Base-by-base conservation (phyloP, 2,329 filamentous ascomycete genomes). In the Fusarium verrucosum region DNA sequence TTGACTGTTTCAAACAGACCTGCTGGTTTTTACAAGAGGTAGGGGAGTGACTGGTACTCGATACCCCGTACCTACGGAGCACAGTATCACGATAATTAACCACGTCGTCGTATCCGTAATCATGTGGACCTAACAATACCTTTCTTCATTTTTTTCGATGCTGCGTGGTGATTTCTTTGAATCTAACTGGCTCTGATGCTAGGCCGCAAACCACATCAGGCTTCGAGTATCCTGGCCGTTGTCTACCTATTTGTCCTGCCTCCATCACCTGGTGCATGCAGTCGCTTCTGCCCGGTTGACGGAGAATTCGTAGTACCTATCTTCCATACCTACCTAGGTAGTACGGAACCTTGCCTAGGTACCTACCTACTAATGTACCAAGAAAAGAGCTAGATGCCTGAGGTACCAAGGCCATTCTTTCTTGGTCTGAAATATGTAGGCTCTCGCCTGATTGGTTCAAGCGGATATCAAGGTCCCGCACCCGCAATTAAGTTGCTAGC, bases 121-220 rank as follows among this genome's bases (percentile, higher is more conserved):
- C 50, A 56, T 62, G 58, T 61, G 57, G 28, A 43, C 25, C 36
- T 25, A 30, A 22, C 32, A 52, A 16, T 14, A 19, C 23, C 19
- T 36, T n/a, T 23, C 19, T 20, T 20, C 17, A 28, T 42, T 37
- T 32, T 13, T 37, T 36, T 22, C 23, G 45, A 14, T 14, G 17
- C 37, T 49, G 38, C 57, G 49, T 61, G 58, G 30, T 38, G 57
- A 20, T 28, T 43, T 38, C 5, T 43, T 23, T 13, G 20, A 38
- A 36, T 13, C 22, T 46, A 37, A 62, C 41, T 61, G 58, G 58
- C 28, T 56, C 16, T 20, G 23, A 45, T 16, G 13, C 8, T 30
- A 40, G 17, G 33, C 20, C n/a, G 25, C 13, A 45, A 19, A 30
- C 13, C 36, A 25, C 17, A 35, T 45, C 28, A 30, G 13, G 13